Evolutionary conservation across 495 filamentous ascomycete genomes (phyloP).

Genomic region (Aspergillus funiculosus): DNA sequence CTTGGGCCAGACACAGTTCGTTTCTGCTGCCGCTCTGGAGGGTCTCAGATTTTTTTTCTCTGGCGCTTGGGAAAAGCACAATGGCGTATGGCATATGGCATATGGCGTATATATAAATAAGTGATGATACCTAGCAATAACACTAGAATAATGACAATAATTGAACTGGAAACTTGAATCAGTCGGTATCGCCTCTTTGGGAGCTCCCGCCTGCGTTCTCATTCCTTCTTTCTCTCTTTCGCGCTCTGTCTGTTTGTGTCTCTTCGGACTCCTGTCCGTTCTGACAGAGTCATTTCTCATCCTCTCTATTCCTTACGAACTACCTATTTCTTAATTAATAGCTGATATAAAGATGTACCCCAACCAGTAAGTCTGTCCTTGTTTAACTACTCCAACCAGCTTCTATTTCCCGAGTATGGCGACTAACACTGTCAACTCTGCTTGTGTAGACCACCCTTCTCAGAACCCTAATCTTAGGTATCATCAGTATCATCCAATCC

Average conservation of each 20-base stretch:
- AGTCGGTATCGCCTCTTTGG: too few relatives aligned
- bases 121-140: slow-evolving; percentile 2
- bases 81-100: too few relatives aligned
- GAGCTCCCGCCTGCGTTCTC: background rate
- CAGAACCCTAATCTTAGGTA: slow-evolving; percentile 1
- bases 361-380: background rate
- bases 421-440: slow-evolving; percentile 4
- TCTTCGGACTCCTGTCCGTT: background rate
- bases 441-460: slow-evolving; percentile 5
- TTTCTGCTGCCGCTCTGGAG: slow-evolving; percentile 10
- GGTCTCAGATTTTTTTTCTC: background rate
- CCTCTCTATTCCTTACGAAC: background rate
- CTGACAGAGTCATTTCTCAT: background rate
- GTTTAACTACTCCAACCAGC: too few relatives aligned
- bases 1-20: background rate
- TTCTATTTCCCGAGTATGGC: background rate
- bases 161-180: too few relatives aligned
- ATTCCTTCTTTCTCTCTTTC: background rate
- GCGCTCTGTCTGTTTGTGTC: background rate
- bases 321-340: background rate
- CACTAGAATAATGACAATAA: background rate
- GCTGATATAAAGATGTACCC: background rate
- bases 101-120: too few relatives aligned
- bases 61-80: background rate
- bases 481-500: background rate